Base-by-base conservation (phyloP, 75 land plant genomes). In the Pseudotsuga menziesii region DNA sequence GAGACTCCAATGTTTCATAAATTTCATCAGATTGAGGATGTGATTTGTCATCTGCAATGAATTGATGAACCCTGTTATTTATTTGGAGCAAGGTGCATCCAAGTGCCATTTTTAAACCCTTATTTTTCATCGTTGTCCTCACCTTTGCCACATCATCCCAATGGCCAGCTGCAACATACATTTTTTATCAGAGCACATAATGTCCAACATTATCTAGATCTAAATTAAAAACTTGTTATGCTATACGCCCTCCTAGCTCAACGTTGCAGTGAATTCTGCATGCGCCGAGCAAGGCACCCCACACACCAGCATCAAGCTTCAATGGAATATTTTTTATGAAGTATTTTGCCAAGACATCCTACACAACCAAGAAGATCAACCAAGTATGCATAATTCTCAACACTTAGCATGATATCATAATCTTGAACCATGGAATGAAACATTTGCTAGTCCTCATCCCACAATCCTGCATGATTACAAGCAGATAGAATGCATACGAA, bases 351-450 rank as follows among this genome's bases (percentile, higher is more conserved):
- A 15, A 81, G 36, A 15, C 67, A 57, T 1, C 80, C 80, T 13
- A 73, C 81, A 7, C 81, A 69, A 39, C 81, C 82, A 41, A 81
- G 56, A 20, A 81, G 80, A 41, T 81, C 82, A 25, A 81, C 81
- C 82, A 81, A 77, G 39, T 80, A 81, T 23, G 80, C 60, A 39
- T 26, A 77, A 57, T 63, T 69, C 22, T 77, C 71, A 60, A 55
- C 57, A 63, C 11, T 64, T 20, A 73, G 81, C 32, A 19, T 29
- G 9, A 78, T 57, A 26, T 57, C 56, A 56, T 61, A 64, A 60
- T 20, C 52, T 36, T 60, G 59, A 17, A 39, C 27, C 81, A 82
- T 82, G 44, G 74, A n/a, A 44, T 67, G 26, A 56, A 82, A 79
- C 58, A 35, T 55, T 76, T 63, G 76, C 56, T 56, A 74, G 3